These are phyloP conservation scores for Gaillardinia entomophila DNA, from an alignment of 805 yeast genomes.

Conservation along the genomic window DNA sequence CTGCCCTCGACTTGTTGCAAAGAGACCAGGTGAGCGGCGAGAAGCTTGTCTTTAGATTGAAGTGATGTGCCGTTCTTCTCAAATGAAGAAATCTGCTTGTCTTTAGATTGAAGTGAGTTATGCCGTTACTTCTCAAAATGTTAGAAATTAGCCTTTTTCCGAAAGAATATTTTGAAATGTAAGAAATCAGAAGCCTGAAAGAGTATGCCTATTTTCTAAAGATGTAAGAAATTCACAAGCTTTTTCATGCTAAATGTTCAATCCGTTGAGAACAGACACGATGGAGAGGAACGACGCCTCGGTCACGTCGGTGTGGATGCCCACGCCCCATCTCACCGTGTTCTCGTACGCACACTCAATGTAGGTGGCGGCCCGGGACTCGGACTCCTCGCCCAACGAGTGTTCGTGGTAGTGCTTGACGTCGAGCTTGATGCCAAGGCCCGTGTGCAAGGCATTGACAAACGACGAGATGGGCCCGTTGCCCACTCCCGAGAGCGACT, in stretches of 20 bases:
- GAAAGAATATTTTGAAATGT: too few species aligned
- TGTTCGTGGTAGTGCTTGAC: conserved; percentile 68
- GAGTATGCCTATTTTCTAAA: not conserved
- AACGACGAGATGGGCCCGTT: conserved; percentile 78
- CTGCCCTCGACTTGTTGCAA: conserved; percentile 32
- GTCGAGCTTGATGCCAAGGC: conserved; percentile 49
- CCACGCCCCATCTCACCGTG: conserved; percentile 76
- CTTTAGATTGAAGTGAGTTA: too few species aligned
- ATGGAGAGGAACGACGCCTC: conserved; percentile 74
- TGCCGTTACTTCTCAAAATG: too few species aligned
- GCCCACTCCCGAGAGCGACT: conserved; percentile 51
- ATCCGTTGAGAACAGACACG: conserved; percentile 55
- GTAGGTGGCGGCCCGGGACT: conserved; percentile 70
- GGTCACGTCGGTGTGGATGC: conserved; percentile 84
- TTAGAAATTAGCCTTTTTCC: too few species aligned
- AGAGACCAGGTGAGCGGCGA: conserved; percentile 37
- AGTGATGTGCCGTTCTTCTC: too few species aligned
- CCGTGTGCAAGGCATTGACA: conserved; percentile 59
- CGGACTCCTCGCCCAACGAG: conserved; percentile 65
- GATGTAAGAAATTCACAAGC: not conserved
- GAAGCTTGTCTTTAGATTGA: conserved; percentile 43
- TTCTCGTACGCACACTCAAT: conserved; percentile 49
- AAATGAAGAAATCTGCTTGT: too few species aligned
- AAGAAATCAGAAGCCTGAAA: not conserved
- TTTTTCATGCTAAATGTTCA: too few species aligned